phyloP scores from a whole-genome alignment of 2,329 filamentous ascomycete species.

The Neurospora crassa region DNA sequence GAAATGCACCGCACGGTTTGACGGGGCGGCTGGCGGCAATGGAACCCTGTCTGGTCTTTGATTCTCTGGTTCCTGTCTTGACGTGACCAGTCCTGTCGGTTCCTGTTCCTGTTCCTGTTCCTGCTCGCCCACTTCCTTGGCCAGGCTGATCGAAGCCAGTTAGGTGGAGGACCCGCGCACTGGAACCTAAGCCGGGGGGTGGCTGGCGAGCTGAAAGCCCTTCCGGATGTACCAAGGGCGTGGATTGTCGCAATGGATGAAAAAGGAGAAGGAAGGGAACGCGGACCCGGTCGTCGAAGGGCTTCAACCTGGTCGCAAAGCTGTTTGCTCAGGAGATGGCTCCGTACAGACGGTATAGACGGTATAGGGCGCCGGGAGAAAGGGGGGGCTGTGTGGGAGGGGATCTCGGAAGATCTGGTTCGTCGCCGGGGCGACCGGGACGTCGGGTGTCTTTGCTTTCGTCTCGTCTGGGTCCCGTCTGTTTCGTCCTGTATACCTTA shows the following conservation, averaged over 20 bases:
- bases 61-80: background rate
- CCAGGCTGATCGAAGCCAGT: background rate
- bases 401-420: background rate
- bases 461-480: background rate
- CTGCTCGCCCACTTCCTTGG: background rate
- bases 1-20: background rate
- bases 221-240: background rate
- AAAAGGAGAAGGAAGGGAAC: background rate
- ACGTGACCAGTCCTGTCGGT: background rate
- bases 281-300: background rate
- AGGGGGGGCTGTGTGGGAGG: background rate
- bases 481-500: background rate
- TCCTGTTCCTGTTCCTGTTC: background rate
- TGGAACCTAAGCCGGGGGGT: background rate
- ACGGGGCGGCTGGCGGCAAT: background rate
- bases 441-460: background rate
- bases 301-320: background rate
- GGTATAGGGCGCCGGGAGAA: background rate
- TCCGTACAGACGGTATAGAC: background rate
- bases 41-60: background rate
- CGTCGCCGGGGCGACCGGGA: background rate
- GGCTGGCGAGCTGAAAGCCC: background rate
- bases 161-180: background rate
- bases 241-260: background rate
- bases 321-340: background rate